Conservation (phyloP, 192 early-diverging fungal genomes). For the Coemansia reversa region DNA sequence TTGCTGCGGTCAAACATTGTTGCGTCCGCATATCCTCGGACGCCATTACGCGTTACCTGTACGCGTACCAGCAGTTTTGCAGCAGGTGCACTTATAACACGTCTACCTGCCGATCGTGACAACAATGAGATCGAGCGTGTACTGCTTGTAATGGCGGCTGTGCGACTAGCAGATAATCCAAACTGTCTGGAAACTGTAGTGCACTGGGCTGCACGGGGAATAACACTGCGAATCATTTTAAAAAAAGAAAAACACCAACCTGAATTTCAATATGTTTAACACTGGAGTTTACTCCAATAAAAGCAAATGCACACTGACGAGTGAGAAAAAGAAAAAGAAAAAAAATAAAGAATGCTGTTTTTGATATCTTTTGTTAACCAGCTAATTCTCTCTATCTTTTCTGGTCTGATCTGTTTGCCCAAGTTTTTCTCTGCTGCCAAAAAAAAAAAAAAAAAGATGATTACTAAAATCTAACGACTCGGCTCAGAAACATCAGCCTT, state of each 20-base stretch:
- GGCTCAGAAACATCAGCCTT: not conserved
- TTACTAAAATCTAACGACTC: not conserved
- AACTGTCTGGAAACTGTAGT: constrained; percentile 13
- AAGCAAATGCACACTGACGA: too few species aligned
- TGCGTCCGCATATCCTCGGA: constrained; percentile 55
- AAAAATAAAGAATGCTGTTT: too few species aligned
- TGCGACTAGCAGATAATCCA: constrained; percentile 6
- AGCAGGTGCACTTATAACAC: too few species aligned
- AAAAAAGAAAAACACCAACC: not conserved
- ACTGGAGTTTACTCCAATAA: not conserved
- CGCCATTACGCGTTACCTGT: constrained; percentile 9
- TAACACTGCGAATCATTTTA: constrained; percentile 45
- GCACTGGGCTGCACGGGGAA: constrained; percentile 28
- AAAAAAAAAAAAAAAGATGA: too few species aligned
- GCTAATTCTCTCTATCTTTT: too few species aligned
- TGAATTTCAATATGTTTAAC: not conserved
- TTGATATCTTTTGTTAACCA: too few species aligned
- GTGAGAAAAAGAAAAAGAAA: too few species aligned
- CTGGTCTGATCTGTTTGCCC: too few species aligned
- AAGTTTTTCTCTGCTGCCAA: too few species aligned
- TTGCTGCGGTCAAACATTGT: constrained; percentile 77
- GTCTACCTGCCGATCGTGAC: not conserved
- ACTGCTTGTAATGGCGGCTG: constrained; percentile 4
- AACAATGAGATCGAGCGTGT: constrained; percentile 37
- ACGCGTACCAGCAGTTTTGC: constrained; percentile 1